phyloP scores from a whole-genome alignment of 1,284 basidiomycete species.

The Cutaneotrichosporon dermatis region DNA sequence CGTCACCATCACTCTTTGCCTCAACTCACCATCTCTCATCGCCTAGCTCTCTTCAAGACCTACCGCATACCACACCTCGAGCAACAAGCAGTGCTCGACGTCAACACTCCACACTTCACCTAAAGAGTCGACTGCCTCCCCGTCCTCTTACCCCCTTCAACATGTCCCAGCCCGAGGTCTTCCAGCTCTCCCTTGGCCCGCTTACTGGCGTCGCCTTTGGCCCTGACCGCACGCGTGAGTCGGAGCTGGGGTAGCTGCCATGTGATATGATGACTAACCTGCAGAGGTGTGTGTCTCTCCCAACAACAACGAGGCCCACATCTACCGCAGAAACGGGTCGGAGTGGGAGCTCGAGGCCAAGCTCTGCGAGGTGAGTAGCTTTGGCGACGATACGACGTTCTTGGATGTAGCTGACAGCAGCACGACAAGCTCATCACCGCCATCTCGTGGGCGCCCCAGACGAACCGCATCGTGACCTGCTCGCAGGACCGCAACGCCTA shows the following conservation, averaged over 20 bases:
- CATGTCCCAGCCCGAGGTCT: slow-evolving; percentile 73
- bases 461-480: slow-evolving; percentile 96
- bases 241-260: too few species aligned
- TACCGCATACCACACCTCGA: background rate
- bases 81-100: background rate
- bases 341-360: slow-evolving; percentile 73
- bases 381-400: too few species aligned
- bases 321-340: slow-evolving; percentile 64
- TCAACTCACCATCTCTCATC: background rate
- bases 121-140: slow-evolving; percentile 46
- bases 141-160: slow-evolving; percentile 51
- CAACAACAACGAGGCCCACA: slow-evolving; percentile 83
- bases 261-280: background rate
- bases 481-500: slow-evolving; percentile 99
- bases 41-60: slow-evolving; percentile 1
- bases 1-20: background rate
- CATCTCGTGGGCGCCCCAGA: slow-evolving; percentile 96
- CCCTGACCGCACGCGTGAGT: slow-evolving; percentile 76
- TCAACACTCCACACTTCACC: background rate
- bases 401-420: slow-evolving; percentile 49
- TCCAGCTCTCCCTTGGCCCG: slow-evolving; percentile 72
- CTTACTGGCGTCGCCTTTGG: slow-evolving; percentile 91
- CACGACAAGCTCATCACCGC: slow-evolving; percentile 98
- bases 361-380: slow-evolving; percentile 70
- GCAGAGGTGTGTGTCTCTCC: slow-evolving; percentile 86